These are phyloP conservation scores for Ustulina deusta DNA, from an alignment of 2,329 filamentous ascomycete genomes.

Conservation along the genomic window DNA sequence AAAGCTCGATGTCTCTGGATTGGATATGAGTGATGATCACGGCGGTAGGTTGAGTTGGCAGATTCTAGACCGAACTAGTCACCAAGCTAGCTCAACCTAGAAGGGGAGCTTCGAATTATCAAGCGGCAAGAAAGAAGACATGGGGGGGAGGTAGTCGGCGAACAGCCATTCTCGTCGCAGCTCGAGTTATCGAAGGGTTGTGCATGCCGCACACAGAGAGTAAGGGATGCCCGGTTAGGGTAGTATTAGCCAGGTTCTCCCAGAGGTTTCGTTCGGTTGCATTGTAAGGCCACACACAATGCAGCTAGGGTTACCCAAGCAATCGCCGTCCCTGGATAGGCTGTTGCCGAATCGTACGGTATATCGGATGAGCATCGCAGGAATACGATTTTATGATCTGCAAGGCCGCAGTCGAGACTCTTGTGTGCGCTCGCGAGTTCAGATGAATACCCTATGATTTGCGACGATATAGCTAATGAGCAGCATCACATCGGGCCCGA, in stretches of 20 bases:
- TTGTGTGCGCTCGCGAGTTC: too few species aligned
- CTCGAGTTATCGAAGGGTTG: neutral
- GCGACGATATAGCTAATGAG: neutral
- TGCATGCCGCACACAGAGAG: neutral
- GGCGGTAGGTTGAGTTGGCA: neutral
- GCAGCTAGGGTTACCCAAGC: neutral
- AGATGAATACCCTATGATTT: neutral
- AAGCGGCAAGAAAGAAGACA: neutral
- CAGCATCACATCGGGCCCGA: neutral
- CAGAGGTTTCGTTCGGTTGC: neutral
- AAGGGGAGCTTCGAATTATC: neutral
- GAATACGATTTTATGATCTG: neutral
- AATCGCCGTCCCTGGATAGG: constrained; percentile 4
- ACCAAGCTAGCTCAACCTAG: neutral
- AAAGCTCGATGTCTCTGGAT: neutral
- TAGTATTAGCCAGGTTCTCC: neutral
- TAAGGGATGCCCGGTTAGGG: neutral
- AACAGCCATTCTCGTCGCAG: neutral
- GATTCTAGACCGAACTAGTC: constrained; percentile 8
- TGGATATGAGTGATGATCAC: neutral
- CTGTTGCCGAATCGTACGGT: constrained; percentile 9
- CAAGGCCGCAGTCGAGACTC: neutral
- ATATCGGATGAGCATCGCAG: constrained; percentile 9
- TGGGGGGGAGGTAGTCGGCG: neutral
- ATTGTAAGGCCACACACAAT: constrained; percentile 8